phyloP scores from a whole-genome alignment of 331 rosid species.

The Stylosanthes scabra region DNA sequence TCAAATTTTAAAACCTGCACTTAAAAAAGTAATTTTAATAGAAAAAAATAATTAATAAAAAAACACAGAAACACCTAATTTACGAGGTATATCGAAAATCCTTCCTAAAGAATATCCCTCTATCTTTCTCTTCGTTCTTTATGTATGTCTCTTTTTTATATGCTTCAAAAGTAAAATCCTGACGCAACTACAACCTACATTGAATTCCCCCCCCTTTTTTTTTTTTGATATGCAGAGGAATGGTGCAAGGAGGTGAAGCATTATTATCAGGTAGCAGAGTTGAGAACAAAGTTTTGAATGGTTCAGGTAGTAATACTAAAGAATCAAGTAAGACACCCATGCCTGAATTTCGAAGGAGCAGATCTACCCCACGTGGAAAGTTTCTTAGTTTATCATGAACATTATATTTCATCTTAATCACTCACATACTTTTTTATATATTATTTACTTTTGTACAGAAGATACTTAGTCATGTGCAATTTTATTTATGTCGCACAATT shows the following conservation, averaged over 20 bases:
- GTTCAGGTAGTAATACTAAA: conserved; percentile 44
- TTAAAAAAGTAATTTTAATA: too few species aligned
- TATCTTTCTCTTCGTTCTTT: too few species aligned
- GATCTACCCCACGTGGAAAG: conserved; percentile 80
- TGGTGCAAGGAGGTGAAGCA: conserved; percentile 58
- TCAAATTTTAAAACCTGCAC: too few species aligned
- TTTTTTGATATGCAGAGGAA: conserved; percentile 60
- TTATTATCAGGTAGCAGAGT: conserved; percentile 61
- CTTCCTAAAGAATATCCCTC: too few species aligned
- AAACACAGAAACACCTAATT: too few species aligned
- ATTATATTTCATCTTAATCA: conserved; percentile 26
- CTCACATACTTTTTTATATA: conserved; percentile 33
- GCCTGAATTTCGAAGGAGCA: conserved; percentile 79
- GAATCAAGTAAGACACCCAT: conserved; percentile 56
- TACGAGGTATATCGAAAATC: too few species aligned
- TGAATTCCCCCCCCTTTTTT: too few species aligned
- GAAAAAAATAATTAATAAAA: too few species aligned
- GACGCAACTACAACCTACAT: too few species aligned
- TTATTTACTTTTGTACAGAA: conserved; percentile 43
- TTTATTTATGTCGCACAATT: conserved; percentile 40
- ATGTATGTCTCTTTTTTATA: too few species aligned
- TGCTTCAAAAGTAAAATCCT: too few species aligned
- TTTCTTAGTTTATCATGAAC: conserved; percentile 48
- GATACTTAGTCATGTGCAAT: conserved; percentile 40
- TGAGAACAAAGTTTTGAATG: conserved; percentile 65